Evolutionary conservation across 2,329 filamentous ascomycete genomes (phyloP), one percentile per base, ranked within the genome.

Genomic region (Ceratocystis cubensis): DNA sequence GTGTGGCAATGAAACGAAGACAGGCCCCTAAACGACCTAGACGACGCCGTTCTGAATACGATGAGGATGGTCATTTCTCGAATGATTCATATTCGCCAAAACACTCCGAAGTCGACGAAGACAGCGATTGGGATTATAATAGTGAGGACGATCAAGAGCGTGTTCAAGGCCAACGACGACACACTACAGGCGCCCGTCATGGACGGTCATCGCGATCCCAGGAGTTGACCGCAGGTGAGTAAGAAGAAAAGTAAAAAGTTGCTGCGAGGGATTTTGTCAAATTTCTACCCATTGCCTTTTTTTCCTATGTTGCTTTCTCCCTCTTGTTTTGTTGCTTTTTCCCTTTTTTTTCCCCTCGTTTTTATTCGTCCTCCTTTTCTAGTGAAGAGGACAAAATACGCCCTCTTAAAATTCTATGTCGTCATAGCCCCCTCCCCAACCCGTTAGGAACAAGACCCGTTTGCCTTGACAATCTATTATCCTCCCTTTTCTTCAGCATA

Each of bases 21-120:
- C n/a, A 63, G 30, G 61, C 46, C 46, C 22, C 17, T 44, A 20
- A 25, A 22, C 33, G 7, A 3, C 17, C 37, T 41, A 44, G 30
- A 45, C 61, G 61, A 22, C 37, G 50, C 15, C 30, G 50, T 25
- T n/a, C 56, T 37, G 41, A 44, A n/a, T 66, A 66, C 48, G 25
- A 62, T 37, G 44, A 66, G 13, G 44, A 37, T 37, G 37, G 46
- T 20, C 28, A 63, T 46, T 61, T 66, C 37, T 66, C 56, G n/a
- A 45, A 33, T 5, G 64, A 66, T 30, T 62, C 64, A 20, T 44
- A 66, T n/a, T 57, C 44, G 10, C 45, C 20, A 6, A 57, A 45
- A n/a, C 20, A 33, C 3, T 48, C 57, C 22, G 30, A 61, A 30
- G 57, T 8, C 45, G 56, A 59, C 33, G 33, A 66, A 4, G 33